Base-by-base conservation (phyloP, 176 grass and related monocot species). In the Secale cereale region DNA sequence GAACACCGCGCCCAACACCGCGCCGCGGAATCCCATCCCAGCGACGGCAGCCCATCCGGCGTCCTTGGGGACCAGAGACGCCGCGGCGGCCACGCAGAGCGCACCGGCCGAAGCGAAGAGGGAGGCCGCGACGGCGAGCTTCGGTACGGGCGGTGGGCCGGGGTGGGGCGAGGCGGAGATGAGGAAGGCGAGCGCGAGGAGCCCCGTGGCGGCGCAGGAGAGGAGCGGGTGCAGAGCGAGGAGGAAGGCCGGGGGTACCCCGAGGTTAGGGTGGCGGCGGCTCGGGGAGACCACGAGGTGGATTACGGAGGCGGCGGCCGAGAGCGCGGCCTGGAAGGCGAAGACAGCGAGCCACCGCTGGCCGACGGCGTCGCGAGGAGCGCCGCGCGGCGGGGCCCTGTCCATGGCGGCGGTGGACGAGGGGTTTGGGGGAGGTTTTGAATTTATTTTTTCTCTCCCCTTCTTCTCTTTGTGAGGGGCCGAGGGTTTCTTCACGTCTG, bases 121-220 rank as follows among this genome's bases (percentile, higher is more conserved):
- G 22, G 50, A 69, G 23, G 88, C 77, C n/a, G 88, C 72, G 48
- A 92, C 70, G 30, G 72, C 59, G 36, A 83, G 61, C 66, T 61
- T 81, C 15, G 3, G 77, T 6, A 95, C 27, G 29, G 77, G 76
- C 25, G 88, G 78, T 6, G 78, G 77, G 80, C 46, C 74, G 76
- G 77, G 90, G 90, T 59, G 93, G 64, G 88, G 81, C 17, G 88
- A 82, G 79, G 32, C 78, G 50, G 75, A 84, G 78, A 92, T 45
- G 29, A 92, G 88, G 85, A 92, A 60, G 61, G 78, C 87, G 57
- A 92, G 93, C 82, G 93, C 80, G 93, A 94, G 70, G 70, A 91
- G 78, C 52, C 68, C 81, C 85, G 77, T 81, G 89, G 70, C 76
- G 71, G 87, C 81, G 76, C 63, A 83, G 60, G 88, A 69, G 66